phyloP scores from a whole-genome alignment of 2,329 filamentous ascomycete genomes.

The Hypoxylon sp. region DNA sequence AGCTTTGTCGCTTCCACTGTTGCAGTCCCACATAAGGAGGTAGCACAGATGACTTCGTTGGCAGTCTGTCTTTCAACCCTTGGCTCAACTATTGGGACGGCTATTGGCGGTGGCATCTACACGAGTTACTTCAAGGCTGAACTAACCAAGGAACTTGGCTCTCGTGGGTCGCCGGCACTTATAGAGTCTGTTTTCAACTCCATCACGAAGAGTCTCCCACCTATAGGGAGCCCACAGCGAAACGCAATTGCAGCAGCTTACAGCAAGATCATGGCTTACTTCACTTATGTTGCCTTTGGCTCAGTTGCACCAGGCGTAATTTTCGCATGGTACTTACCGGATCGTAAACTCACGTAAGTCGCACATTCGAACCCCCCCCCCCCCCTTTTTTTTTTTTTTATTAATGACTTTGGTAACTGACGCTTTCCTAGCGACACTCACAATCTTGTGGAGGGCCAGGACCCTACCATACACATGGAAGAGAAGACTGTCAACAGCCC shows the following conservation, averaged over 20 bases:
- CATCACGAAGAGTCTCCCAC: neutral
- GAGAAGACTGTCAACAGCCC: neutral
- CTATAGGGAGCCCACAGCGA: neutral
- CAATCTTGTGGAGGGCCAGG: neutral
- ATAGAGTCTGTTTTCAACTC: neutral
- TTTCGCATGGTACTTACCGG: neutral
- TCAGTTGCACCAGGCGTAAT: neutral
- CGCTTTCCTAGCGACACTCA: neutral
- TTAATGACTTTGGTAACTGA: neutral
- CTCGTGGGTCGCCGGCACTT: neutral
- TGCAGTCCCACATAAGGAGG: neutral
- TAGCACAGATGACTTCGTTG: neutral
- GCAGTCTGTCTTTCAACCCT: neutral
- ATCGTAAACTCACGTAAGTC: neutral
- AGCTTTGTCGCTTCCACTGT: neutral
- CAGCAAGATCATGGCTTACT: neutral
- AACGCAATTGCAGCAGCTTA: neutral
- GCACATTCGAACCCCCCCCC: too few relatives aligned
- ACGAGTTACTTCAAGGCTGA: neutral
- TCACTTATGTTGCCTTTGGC: neutral
- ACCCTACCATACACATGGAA: neutral
- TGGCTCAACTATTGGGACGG: neutral
- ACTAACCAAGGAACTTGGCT: neutral
- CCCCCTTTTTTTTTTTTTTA: too few relatives aligned
- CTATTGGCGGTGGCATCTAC: neutral